Percentiles rank a stretch among this genome's conserved stretches.
Evolutionary conservation across 1,284 basidiomycete genomes (phyloP).

Genomic region (Apiotrichum veenhuisii): DNA sequence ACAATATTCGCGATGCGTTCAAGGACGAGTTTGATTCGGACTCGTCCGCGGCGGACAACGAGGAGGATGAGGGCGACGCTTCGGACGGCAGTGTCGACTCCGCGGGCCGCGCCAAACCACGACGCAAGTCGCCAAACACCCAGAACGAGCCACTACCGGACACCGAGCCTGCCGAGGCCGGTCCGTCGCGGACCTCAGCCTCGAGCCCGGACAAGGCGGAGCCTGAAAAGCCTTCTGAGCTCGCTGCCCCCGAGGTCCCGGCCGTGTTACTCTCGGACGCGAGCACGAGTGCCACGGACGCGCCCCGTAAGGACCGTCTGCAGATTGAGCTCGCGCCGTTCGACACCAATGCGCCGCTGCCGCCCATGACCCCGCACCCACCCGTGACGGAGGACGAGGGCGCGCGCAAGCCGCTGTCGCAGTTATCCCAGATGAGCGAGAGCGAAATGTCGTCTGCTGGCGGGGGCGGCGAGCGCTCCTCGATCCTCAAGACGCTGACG

Average conservation of each 20-base stretch:
- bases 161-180: neutral
- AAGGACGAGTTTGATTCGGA: slow-evolving; percentile 72
- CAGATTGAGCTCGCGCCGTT: slow-evolving; percentile 49
- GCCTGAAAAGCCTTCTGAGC: neutral
- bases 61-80: slow-evolving; percentile 53
- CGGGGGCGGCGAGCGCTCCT: slow-evolving; percentile 62
- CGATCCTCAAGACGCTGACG: slow-evolving; percentile 79
- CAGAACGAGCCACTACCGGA: neutral
- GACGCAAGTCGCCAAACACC: slow-evolving; percentile 13
- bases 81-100: slow-evolving; percentile 42
- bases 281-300: neutral
- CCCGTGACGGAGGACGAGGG: slow-evolving; percentile 29
- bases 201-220: neutral
- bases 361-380: slow-evolving; percentile 41
- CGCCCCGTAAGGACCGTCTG: slow-evolving; percentile 29
- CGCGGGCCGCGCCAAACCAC: slow-evolving; percentile 15
- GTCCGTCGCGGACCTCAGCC: neutral
- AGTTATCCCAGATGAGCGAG: slow-evolving; percentile 48
- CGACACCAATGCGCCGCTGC: slow-evolving; percentile 48
- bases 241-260: neutral
- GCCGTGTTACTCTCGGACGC: neutral
- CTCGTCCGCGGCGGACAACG: slow-evolving; percentile 81
- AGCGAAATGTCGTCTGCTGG: slow-evolving; percentile 47
- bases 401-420: slow-evolving; percentile 21
- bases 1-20: slow-evolving; percentile 88